Base-by-base conservation (phyloP, 1,284 basidiomycete genomes). In the Ustilago nuda region DNA sequence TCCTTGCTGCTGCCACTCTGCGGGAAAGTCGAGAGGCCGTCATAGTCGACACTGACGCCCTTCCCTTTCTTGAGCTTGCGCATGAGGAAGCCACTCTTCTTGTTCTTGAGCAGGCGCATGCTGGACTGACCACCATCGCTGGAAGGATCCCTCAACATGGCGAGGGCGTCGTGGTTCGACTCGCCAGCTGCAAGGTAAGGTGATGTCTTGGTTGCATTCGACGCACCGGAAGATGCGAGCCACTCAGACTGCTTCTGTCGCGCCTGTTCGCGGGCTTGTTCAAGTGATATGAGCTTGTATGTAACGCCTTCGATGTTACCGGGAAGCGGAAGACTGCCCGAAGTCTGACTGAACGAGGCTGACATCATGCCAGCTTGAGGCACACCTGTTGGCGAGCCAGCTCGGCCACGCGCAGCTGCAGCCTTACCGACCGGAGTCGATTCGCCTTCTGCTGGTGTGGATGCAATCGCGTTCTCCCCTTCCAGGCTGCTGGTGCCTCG, bases 271-370 rank as follows among this genome's bases (percentile, higher is more conserved):
- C 80, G 72, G 7, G 79, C 78, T 53, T 81, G 56, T 48, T 82
- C 71, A 43, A 82, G 74, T 36, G 78, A 78, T 60, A 82, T 82
- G 52, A 82, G 78, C 66, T 82, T 81, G 78, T 82, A 82, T 3
- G 74, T 72, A 15, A 80, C 80, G 13, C 81, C 79, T 39, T 79
- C 78, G 36, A 76, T 72, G 41, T 61, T 65, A 52, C 78, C 76
- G 15, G 78, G 70, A 13, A 76, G 46, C n/a, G 73, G 68, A 13
- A 71, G 57, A 35, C 63, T 67, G 48, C 67, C 64, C 5, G 72
- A 75, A 4, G 63, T 62, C 52, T 61, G 74, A 52, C 62, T 72
- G 2, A 50, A 70, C 2, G 74, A 73, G 12, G 52, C 36, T 2
- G 71, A 64, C 48, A 63, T 58, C 46, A 48, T 45, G 32, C 60